Percentiles rank a stretch among this genome's conserved stretches.
Evolutionary conservation across 192 early-diverging fungal species (phyloP).

Genomic region (Backusella tuberculispora): DNA sequence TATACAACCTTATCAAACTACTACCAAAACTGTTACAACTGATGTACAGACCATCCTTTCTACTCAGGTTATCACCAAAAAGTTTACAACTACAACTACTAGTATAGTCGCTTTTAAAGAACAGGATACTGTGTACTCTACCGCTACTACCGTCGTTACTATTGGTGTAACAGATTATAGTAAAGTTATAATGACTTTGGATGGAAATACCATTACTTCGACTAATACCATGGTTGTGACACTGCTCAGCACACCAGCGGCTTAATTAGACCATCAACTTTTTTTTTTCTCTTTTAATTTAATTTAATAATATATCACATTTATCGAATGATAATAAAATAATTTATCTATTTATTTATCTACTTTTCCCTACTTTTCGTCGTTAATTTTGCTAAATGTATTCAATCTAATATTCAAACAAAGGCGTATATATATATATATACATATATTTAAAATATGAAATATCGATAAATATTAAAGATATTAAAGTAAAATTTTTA

Average conservation of each 20-base stretch:
- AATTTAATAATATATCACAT: background rate
- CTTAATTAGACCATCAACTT: too few species aligned
- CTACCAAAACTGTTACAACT: background rate
- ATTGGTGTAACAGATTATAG: background rate
- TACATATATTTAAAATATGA: too few species aligned
- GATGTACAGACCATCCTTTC: background rate
- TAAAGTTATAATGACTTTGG: background rate
- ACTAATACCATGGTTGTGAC: background rate
- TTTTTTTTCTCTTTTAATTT: background rate
- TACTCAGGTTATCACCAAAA: background rate
- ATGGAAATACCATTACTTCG: background rate
- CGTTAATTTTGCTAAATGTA: too few species aligned
- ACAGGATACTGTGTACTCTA: background rate
- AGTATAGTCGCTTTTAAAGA: background rate
- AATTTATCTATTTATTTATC: too few species aligned
- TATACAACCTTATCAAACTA: background rate
- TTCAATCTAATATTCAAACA: too few species aligned
- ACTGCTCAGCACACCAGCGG: background rate
- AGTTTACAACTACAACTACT: background rate
- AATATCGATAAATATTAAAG: too few species aligned
- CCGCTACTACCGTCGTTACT: background rate
- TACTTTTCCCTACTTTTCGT: too few species aligned
- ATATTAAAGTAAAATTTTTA: too few species aligned
- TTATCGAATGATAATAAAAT: background rate
- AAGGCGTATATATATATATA: too few species aligned